Base-by-base conservation (phyloP, 306 rosid genomes). In the Dryas octopetala region DNA sequence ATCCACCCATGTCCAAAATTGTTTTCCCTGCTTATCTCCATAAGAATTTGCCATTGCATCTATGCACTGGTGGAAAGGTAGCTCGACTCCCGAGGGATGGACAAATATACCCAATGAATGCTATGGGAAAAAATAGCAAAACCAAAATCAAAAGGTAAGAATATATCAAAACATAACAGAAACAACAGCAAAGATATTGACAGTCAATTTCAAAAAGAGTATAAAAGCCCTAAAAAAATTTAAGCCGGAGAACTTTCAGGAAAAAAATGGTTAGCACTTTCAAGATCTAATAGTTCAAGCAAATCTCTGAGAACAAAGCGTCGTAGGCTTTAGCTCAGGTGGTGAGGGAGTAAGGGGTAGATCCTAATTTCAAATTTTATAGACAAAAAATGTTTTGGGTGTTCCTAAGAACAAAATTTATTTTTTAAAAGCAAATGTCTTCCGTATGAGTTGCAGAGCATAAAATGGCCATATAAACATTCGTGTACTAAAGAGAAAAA, bases 1-100 rank as follows among this genome's bases (percentile, higher is more conserved):
- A 72, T 93, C 97, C 52, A 93, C 80, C 98, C 98, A 93, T 60
- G 78, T 83, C 63, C 66, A 81, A 69, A 74, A 91, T 75, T 12
- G 79, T 45, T 77, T 80, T 43, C 87, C 91, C 79, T 74, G 75
- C 86, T 76, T 85, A 68, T 83, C 87, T 16, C 89, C 89, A 40
- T 83, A 64, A 49, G 49, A 53, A 16, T 4, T 68, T 57, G 62
- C 62, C 79, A 80, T 44, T 47, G 68, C 62, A 62, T 77, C 83
- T 62, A 86, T 62, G 48, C 85, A 67, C 78, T 75, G 83, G 43
- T 80, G 71, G 66, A 79, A 40, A 48, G 77, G 68, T 32, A 28
- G 60, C 77, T 86, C 92, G 51, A 75, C 54, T 62, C 96, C 92
- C 0, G 87, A 85, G 46, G 93, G 90, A 90, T 90, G 90, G 63